Evolutionary conservation across 352 stramenopile species (phyloP).

Genomic region (Pythium aristosporum): DNA sequence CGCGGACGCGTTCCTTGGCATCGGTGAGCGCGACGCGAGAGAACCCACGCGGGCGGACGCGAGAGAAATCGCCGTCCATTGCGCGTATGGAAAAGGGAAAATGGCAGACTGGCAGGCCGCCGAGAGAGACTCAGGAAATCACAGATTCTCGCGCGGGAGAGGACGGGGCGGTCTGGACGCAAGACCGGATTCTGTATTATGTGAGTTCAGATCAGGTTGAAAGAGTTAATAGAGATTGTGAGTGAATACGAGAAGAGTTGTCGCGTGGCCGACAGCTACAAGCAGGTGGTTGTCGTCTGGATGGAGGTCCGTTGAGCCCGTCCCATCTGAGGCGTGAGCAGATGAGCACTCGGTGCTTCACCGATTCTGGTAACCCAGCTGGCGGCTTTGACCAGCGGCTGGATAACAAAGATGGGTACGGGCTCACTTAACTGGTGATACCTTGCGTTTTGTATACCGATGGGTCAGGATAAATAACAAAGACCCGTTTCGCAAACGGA

Average conservation of each 20-base stretch:
- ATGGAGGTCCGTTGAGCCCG: no score
- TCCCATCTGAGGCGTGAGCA: no score
- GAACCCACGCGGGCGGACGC: conserved; percentile 41
- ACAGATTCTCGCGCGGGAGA: no score
- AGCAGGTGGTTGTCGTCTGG: no score
- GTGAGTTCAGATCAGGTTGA: no score
- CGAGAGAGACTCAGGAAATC: not conserved
- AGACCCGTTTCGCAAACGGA: not conserved
- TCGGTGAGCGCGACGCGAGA: conserved; percentile 36
- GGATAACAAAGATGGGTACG: not conserved
- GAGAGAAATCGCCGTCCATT: not conserved
- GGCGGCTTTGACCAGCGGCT: not conserved
- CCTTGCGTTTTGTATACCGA: not conserved
- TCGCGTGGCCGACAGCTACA: no score
- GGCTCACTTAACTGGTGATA: not conserved
- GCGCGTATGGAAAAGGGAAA: not conserved
- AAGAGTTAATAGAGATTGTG: no score
- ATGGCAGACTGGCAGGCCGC: not conserved
- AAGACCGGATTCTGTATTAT: no score
- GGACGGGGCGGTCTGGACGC: no score
- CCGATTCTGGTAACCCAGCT: not conserved
- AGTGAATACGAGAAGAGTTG: no score
- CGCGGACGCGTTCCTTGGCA: conserved; percentile 50
- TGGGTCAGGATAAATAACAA: not conserved
- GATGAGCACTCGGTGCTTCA: no score